Base-by-base conservation (phyloP, 495 filamentous ascomycete species). In the Penicillium robsamsonii region DNA sequence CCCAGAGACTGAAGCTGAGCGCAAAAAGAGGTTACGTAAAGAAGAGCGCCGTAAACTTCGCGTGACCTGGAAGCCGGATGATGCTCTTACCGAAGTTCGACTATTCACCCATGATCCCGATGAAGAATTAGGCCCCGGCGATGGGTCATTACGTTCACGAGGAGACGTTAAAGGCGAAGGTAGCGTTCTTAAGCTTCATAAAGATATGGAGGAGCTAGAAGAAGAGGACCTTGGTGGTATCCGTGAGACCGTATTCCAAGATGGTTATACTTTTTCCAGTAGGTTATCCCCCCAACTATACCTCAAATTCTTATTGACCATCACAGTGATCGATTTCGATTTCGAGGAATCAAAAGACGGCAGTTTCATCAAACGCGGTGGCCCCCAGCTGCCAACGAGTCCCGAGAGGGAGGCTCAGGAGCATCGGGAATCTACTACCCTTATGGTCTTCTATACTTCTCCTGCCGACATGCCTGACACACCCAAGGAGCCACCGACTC, bases 391-490 rank as follows among this genome's bases (percentile, higher is more conserved):
- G 5, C 78, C 88, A 9, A 68, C 73, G 0, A 92, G 87, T 9
- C 74, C 81, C 0, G 86, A 95, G 65, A 85, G 85, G 54, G 76
- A 80, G 38, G 75, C 77, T 5, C 91, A 91, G 65, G 79, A 87
- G 29, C 79, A 85, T 48, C 84, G 89, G 9, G 92, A 96, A 70
- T 75, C 78, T 20, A 85, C 78, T n/a, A 91, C 89, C 24, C 80
- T 96, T 31, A 91, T 95, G 84, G 88, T 87, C 5, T 83, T 91
- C 56, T 94, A 96, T 63, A 82, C 87, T 2, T 84, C 84, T 50
- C 69, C 74, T 33, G 80, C 81, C 7, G 91, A 96, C 62, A 87
- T 95, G 56, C 92, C 92, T 5, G 74, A 84, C 1, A 84, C 86
- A 0, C 88, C 92, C 2, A 83, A 86, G 53, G 92, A 95, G 50